Evolutionary conservation across 306 rosid genomes (phyloP).

Genomic region (Trifolium fragiferum): DNA sequence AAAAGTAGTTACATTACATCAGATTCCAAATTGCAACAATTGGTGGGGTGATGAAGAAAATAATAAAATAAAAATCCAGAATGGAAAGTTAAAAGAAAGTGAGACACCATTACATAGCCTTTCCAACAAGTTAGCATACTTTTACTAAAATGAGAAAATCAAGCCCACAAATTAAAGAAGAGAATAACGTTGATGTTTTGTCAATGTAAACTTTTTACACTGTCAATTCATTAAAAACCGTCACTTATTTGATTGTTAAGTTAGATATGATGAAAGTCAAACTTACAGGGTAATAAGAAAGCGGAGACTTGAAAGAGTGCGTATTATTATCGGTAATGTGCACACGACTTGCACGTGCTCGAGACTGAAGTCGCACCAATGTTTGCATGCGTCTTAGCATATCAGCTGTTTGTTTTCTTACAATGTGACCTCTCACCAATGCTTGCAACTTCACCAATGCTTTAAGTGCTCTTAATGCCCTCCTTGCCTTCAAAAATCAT

Average conservation of each 20-base stretch:
- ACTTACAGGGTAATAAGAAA: slow-evolving; percentile 63
- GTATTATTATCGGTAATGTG: slow-evolving; percentile 52
- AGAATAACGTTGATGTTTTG: no score
- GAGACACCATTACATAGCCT: slow-evolving; percentile 12
- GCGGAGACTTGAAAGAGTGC: slow-evolving; percentile 63
- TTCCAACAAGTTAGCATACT: slow-evolving; percentile 9
- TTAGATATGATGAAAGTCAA: slow-evolving; percentile 8
- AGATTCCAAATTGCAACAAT: slow-evolving; percentile 26
- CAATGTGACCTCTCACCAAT: slow-evolving; percentile 89
- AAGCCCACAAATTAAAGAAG: background rate
- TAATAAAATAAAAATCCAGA: background rate
- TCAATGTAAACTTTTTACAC: no score
- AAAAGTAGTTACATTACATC: background rate
- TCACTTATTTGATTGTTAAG: no score
- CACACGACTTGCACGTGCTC: slow-evolving; percentile 74
- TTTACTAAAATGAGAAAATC: background rate
- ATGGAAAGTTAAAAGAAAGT: slow-evolving; percentile 29
- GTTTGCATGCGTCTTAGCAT: slow-evolving; percentile 96
- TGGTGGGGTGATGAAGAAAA: slow-evolving; percentile 21
- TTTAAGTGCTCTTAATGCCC: slow-evolving; percentile 91
- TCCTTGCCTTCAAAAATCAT: slow-evolving; percentile 71
- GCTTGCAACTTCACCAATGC: slow-evolving; percentile 94
- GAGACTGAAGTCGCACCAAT: slow-evolving; percentile 77
- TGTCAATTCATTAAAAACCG: no score
- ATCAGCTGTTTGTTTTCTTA: slow-evolving; percentile 86